These are phyloP conservation scores for Kuraishia floccosa DNA, from an alignment of 805 yeast species.

Conservation along the genomic window DNA sequence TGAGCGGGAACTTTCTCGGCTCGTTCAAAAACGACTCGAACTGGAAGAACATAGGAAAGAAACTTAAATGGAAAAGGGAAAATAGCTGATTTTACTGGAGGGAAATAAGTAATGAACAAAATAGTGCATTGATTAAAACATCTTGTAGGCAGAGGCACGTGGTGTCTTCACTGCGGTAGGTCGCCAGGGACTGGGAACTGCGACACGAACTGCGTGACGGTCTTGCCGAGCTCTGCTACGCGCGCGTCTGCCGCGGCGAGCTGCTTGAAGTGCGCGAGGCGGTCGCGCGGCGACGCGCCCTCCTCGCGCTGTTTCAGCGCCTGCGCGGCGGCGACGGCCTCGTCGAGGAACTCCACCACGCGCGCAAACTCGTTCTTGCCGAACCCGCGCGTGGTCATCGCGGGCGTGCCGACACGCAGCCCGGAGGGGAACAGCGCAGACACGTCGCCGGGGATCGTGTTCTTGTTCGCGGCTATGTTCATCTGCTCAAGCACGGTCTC, in stretches of 20 bases:
- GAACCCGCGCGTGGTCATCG: conserved; percentile 96
- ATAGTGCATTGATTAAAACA: no score
- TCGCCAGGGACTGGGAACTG: conserved; percentile 88
- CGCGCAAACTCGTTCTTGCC: conserved; percentile 64
- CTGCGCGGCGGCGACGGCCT: conserved; percentile 62
- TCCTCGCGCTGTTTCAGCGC: conserved; percentile 46
- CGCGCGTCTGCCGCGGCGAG: conserved; percentile 55
- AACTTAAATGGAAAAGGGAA: conserved; percentile 20
- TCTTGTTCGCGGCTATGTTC: conserved; percentile 92
- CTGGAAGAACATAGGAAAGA: conserved; percentile 9
- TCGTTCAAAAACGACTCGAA: conserved; percentile 4
- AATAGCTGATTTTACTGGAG: no score
- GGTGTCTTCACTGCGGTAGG: conserved; percentile 11
- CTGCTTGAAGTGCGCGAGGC: conserved; percentile 59
- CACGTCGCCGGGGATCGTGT: conserved; percentile 93
- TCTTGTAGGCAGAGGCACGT: no score
- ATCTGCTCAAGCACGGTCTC: conserved; percentile 83
- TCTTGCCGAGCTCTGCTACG: conserved; percentile 48
- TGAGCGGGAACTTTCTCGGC: background rate
- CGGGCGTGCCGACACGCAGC: conserved; percentile 94
- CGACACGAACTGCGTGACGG: conserved; percentile 64
- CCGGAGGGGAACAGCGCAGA: conserved; percentile 96
- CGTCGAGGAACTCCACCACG: conserved; percentile 72
- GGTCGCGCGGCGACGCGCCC: conserved; percentile 46
- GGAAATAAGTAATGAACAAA: no score